Evolutionary conservation across 192 early-diverging fungal genomes (phyloP), one percentile per base, ranked within the genome.

Genomic region (Lunasporangiospora selenospora): DNA sequence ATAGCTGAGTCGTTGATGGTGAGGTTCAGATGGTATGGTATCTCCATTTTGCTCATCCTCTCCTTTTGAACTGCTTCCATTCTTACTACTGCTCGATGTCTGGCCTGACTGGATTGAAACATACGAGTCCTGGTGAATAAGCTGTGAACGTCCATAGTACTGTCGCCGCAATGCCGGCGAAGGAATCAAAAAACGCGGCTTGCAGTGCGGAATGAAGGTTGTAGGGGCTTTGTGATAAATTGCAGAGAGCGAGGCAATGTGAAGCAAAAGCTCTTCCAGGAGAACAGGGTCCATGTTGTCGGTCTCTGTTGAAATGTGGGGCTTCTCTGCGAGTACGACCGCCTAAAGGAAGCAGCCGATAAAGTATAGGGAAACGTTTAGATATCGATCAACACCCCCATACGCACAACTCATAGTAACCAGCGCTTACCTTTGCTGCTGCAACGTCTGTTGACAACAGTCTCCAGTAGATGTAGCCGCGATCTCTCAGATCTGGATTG

Each of bases 391-490:
- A n/a, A n/a, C n/a, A n/a, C n/a, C n/a, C n/a, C n/a, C n/a, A n/a
- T n/a, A n/a, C n/a, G n/a, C n/a, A n/a, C n/a, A n/a, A 32, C 15
- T 44, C 30, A 54, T 73, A 34, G 24, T 12, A 31, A 31, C 13
- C n/a, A n/a, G n/a, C n/a, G 33, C 24, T 34, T 76, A 80, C 77
- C 82, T 96, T 96, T 6, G 94, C 90, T 5, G 90, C 89, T 36
- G 90, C 90, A 13, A 95, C 95, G 67, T 98, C 94, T 1, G 96
- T 96, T 11, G 95, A 96, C 18, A 99, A 78, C 54, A 99, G 76
- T 16, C 98, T 82, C 96, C 98, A 98, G 79, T 98, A 98, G 63
- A 99, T 96, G 55, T 94, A 98, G 6, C 94, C 98, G 41, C 98
- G 88, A 77, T 99, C 98, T 49, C 98, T 88, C 53, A 99, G 81